Base-by-base conservation (phyloP, 2,329 filamentous ascomycete species). In the Escovopsis sp. region DNA sequence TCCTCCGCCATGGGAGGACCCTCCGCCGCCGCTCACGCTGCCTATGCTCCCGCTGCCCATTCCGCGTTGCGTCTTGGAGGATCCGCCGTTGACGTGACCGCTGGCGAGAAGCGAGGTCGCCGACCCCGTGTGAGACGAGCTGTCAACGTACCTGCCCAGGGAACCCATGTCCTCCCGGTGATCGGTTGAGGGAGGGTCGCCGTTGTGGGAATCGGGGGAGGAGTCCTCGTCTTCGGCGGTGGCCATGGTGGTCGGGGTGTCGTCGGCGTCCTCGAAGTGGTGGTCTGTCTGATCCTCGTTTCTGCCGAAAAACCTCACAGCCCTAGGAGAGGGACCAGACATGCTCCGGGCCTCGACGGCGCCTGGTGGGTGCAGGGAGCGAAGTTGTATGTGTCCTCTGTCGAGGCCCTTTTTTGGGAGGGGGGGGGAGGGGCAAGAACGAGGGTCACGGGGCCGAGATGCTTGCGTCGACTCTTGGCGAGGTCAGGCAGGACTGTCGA, bases 221-320 rank as follows among this genome's bases (percentile, higher is more conserved):
- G 45, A 48, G 38, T 50, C 50, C 13, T 52, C 48, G 26, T 45
- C 38, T 33, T 51, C 49, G 40, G 39, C 41, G 10, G 17, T 33
- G n/a, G 33, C 36, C 31, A 45, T 37, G 18, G 53, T 52, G 30
- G 55, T 53, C 16, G 60, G 56, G 35, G 55, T 52, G 39, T 47
- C 52, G 39, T 58, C 65, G 43, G 54, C 42, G 43, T 58, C 62
- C 18, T 70, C 65, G 33, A 52, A n/a, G n/a, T n/a, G n/a, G n/a
- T n/a, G 39, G 17, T 56, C 57, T 26, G 49, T 42, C 23, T 62
- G 54, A 17, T 66, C 63, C 37, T 63, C 57, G 39, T 66, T 68
- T 48, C 55, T 53, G 40, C 63, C 60, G 31, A 66, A 66, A 47
- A 76, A 76, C 43, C 70, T 66, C 43, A 76, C 68, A 42, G 63